These are phyloP conservation scores for Lobosporangium transversale DNA, from an alignment of 192 early-diverging fungal genomes.

Conservation along the genomic window DNA sequence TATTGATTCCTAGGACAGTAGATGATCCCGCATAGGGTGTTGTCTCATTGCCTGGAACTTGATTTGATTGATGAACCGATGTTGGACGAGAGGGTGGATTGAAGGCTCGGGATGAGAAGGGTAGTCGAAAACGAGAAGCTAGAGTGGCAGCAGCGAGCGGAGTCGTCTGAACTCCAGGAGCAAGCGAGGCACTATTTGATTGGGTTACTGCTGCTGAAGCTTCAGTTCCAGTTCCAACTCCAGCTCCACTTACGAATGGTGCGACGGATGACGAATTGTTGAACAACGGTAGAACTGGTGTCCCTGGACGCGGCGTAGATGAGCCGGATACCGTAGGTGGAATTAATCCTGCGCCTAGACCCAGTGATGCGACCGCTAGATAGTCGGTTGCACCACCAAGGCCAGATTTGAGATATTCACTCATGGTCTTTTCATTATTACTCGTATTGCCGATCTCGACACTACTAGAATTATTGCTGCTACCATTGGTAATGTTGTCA, in stretches of 20 bases:
- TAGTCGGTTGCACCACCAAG: constrained; percentile 20
- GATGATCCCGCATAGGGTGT: constrained; percentile 7
- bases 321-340: constrained; percentile 29
- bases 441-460: neutral
- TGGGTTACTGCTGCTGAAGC: too few species aligned
- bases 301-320: constrained; percentile 36
- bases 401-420: constrained; percentile 23
- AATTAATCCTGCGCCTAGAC: constrained; percentile 31
- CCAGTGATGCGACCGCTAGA: constrained; percentile 20
- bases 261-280: constrained; percentile 22
- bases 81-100: constrained; percentile 41
- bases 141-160: constrained; percentile 41
- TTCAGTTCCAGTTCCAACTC: too few species aligned
- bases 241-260: too few species aligned
- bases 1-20: constrained; percentile 36
- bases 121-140: constrained; percentile 37
- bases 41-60: constrained; percentile 5
- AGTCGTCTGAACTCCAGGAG: too few species aligned
- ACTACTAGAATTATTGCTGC: neutral
- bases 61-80: constrained; percentile 34
- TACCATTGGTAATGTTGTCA: neutral
- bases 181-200: too few species aligned
- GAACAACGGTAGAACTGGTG: constrained; percentile 13
- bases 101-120: constrained; percentile 46
- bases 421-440: constrained; percentile 20